These are phyloP conservation scores for Nepenthes gracilis DNA, from an alignment of 148 eudicot genomes.

Conservation along the genomic window DNA sequence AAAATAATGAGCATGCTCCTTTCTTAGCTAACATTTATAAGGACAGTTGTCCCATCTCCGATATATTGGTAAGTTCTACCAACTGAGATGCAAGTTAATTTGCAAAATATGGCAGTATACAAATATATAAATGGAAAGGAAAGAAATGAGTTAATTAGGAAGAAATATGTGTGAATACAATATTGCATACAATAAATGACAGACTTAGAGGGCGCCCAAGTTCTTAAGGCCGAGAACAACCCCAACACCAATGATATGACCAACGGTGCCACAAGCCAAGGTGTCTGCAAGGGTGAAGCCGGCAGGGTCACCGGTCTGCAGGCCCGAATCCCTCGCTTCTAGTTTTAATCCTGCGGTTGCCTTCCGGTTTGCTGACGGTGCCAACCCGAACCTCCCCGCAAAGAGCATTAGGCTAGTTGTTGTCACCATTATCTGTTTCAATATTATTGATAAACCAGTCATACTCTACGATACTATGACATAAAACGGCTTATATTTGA, in stretches of 20 bases:
- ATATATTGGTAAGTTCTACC: too few species aligned
- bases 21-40: too few species aligned
- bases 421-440: conserved; percentile 66
- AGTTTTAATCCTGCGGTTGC: conserved; percentile 80
- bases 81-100: too few species aligned
- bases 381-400: conserved; percentile 82
- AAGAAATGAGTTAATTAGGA: too few species aligned
- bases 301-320: conserved; percentile 92
- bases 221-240: conserved; percentile 95
- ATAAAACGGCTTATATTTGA: background rate
- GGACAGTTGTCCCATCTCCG: too few species aligned
- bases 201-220: conserved; percentile 48
- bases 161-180: too few species aligned
- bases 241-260: conserved; percentile 93
- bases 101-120: too few species aligned
- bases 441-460: background rate
- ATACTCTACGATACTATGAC: background rate
- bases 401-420: conserved; percentile 75
- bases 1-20: too few species aligned
- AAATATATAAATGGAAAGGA: too few species aligned
- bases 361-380: conserved; percentile 86
- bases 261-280: conserved; percentile 70
- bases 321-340: conserved; percentile 70
- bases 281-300: conserved; percentile 90
- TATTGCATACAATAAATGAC: too few species aligned